Base-by-base conservation (phyloP, 2,329 filamentous ascomycete species). In the Diplodia corticola region DNA sequence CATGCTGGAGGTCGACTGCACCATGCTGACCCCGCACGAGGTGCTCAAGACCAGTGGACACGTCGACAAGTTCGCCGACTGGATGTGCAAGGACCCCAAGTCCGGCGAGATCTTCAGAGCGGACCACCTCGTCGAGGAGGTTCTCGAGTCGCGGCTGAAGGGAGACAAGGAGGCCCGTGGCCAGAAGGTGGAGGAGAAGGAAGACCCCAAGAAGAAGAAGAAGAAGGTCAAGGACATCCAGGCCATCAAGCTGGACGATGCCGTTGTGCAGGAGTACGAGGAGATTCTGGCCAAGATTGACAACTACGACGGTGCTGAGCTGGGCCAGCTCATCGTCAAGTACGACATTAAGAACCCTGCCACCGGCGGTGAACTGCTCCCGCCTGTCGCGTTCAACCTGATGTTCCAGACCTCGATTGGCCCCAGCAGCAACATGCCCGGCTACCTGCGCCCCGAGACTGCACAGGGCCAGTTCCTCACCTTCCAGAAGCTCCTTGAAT, bases 31-130 rank as follows among this genome's bases (percentile, higher is more conserved):
- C 48, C 95, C 95, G 37, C 88, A 95, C 74, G 91, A 95, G 55
- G 92, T 99, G 44, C 87, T 99, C 75, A 96, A 98, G 86, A 97
- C 94, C 3, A 81, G 79, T 78, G 95, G 95, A 70, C 95, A 99
- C 81, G 95, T 98, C 70, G 94, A 97, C 80, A 96, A 96, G 80
- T 98, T 98, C 76, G 91, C 92, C 80, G 94, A 98, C 79, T 98
- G 91, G 92, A 97, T 98, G 93, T 97, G 92, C 88, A 97, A 96
- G 81, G 95, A 99, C 79, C 92, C 94, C 69, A 96, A 96, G 85
- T 97, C 90, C 74, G 95, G 95, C 77, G 95, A 99, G 79, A 97
- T 97, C 75, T 88, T 99, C 77, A 89, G 95, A 72, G 93, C 95
- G 67, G 95, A 99, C 77, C 95, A 99, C 82, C 87, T 98, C 73